Evolutionary conservation across 306 rosid species (phyloP), one percentile per base, ranked within the genome.

Genomic region (Pyrus bretschneideri): DNA sequence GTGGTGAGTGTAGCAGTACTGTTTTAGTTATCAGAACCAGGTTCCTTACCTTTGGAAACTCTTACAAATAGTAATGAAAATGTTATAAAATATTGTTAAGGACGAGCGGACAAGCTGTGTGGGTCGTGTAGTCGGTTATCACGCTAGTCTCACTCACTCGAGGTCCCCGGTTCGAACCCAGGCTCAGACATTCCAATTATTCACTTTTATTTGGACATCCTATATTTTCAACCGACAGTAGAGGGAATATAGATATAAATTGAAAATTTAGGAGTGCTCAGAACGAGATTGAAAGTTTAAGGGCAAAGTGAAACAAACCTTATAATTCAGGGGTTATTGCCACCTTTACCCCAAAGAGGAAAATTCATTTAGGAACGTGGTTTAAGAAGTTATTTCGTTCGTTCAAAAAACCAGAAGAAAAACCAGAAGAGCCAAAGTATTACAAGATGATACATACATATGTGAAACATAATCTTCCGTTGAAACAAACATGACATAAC

Each of bases 81-180:
- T 0, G 9, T 35, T 35, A 35, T 35, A 35, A 35, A 35, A 35
- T n/a, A 35, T 5, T 33, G 6, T 33, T 33, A 33, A 6, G 6
- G 10, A 35, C 4, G 0, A 42, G 2, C 1, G 6, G 15, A 0
- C 19, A 23, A 19, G 0, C 0, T 0, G 93, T 89, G 91, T 86
- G 87, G 91, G 89, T 87, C 86, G 91, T 86, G 92, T 89, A 86
- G 92, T 84, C 44, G 91, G 97, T 91, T 91, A 91, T 91, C 96
- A 89, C 86, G 91, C 85, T 86, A 89, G 93, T 89, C 96, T 89
- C 91, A 91, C 96, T 86, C 93, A 87, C 93, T 89, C 83, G 83
- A 89, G 92, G 92, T 89, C 93, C 90, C 89, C 90, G 87, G 92
- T 86, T 89, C 92, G 84, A 89, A 87, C 89, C 92, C 90, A 89